These are phyloP conservation scores for Fusarium foetens DNA, from an alignment of 2,329 filamentous ascomycete genomes.

Conservation along the genomic window DNA sequence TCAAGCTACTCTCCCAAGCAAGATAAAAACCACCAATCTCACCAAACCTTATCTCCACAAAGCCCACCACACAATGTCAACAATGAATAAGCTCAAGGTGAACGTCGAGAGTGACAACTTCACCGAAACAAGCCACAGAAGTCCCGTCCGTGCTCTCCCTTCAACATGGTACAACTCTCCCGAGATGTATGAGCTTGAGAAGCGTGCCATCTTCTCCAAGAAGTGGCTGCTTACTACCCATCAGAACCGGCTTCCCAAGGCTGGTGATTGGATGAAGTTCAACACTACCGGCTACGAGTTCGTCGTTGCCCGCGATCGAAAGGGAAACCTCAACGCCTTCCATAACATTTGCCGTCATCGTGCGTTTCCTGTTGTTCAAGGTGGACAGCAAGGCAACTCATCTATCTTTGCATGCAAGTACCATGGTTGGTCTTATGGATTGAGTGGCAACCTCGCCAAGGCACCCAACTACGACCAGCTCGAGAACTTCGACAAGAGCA, in stretches of 20 bases:
- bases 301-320: slow-evolving; percentile 52
- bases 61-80: background rate
- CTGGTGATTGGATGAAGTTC: slow-evolving; percentile 67
- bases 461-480: slow-evolving; percentile 64
- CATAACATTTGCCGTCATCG: slow-evolving; percentile 73
- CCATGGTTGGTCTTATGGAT: slow-evolving; percentile 70
- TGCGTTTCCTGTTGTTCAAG: slow-evolving; percentile 64
- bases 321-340: slow-evolving; percentile 64
- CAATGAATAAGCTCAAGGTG: slow-evolving; percentile 20
- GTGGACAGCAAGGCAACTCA: slow-evolving; percentile 57
- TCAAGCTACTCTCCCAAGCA: background rate
- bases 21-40: background rate
- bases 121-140: slow-evolving; percentile 19
- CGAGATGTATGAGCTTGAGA: slow-evolving; percentile 65
- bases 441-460: slow-evolving; percentile 67
- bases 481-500: slow-evolving; percentile 63
- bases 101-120: slow-evolving; percentile 26
- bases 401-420: slow-evolving; percentile 68
- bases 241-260: slow-evolving; percentile 58
- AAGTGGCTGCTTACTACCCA: slow-evolving; percentile 66
- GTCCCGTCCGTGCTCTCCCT: slow-evolving; percentile 53
- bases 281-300: slow-evolving; percentile 65
- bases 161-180: slow-evolving; percentile 61
- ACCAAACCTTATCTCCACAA: background rate
- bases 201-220: slow-evolving; percentile 65